Percentiles rank a stretch among this genome's conserved stretches.
phyloP scores from a whole-genome alignment of 495 filamentous ascomycete species.

The Neurospora sp. region DNA sequence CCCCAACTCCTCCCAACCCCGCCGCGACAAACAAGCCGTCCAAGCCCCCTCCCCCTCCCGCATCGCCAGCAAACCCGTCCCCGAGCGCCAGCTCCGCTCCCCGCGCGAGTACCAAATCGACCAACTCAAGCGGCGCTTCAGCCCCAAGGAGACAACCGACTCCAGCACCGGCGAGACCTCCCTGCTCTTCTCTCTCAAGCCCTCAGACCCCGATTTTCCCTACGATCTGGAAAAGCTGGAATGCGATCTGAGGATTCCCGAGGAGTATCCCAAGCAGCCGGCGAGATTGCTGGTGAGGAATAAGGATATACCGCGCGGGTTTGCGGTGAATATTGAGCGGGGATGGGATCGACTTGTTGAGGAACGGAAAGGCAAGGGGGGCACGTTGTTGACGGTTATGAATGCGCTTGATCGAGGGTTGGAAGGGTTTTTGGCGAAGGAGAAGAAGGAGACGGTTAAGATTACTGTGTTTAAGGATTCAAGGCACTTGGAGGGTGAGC shows the following conservation, averaged over 20 bases:
- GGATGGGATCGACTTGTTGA: constrained; percentile 65
- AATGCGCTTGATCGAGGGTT: constrained; percentile 68
- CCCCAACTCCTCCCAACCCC: too few relatives aligned
- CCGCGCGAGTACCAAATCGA: constrained; percentile 67
- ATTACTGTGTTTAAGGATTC: constrained; percentile 58
- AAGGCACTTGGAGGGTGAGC: constrained; percentile 24
- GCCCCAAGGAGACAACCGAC: constrained; percentile 46
- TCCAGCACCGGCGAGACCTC: constrained; percentile 38
- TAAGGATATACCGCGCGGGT: constrained; percentile 67
- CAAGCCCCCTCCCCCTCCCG: constrained; percentile 31
- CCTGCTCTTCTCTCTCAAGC: constrained; percentile 54
- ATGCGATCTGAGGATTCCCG: constrained; percentile 62
- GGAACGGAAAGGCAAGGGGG: constrained; percentile 26
- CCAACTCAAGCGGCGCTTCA: constrained; percentile 65
- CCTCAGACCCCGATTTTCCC: constrained; percentile 84
- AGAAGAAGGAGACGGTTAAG: constrained; percentile 70
- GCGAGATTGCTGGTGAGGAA: constrained; percentile 62
- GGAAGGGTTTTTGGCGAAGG: constrained; percentile 58
- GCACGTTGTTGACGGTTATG: constrained; percentile 56
- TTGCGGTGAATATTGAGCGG: constrained; percentile 67
- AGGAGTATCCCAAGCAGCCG: constrained; percentile 45
- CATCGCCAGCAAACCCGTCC: constrained; percentile 54
- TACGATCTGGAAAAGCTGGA: constrained; percentile 66
- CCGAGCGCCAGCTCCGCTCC: constrained; percentile 54
- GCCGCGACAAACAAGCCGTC: constrained; percentile 28